Conservation (phyloP, 2,329 filamentous ascomycete genomes). For the Trichoderma arundinaceum region DNA sequence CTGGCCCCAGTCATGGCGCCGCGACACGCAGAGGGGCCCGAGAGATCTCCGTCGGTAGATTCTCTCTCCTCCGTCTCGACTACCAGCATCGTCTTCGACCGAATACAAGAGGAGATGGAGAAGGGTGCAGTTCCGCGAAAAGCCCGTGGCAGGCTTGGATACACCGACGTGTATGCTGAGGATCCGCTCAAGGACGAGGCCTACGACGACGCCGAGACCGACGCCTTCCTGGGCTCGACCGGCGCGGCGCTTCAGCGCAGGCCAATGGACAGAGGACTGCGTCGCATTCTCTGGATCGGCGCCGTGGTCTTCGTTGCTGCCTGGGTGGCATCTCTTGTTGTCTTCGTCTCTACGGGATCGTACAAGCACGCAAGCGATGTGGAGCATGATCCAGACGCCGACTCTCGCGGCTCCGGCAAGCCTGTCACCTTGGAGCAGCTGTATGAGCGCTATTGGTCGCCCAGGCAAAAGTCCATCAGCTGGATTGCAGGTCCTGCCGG, state of each 20-base stretch:
- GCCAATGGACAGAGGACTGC: conserved; percentile 69
- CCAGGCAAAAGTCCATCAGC: conserved; percentile 68
- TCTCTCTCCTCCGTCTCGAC: conserved; percentile 82
- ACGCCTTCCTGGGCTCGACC: conserved; percentile 55
- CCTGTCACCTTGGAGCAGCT: conserved; percentile 76
- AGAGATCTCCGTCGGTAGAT: conserved; percentile 51
- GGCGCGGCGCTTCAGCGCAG: conserved; percentile 49
- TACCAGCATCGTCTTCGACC: conserved; percentile 81
- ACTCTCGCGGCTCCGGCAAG: conserved; percentile 68
- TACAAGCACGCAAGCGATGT: conserved; percentile 68
- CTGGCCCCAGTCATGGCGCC: conserved; percentile 27
- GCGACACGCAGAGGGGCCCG: background rate
- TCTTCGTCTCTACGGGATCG: conserved; percentile 68
- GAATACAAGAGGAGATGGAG: conserved; percentile 64
- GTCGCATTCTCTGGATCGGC: conserved; percentile 66
- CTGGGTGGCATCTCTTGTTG: conserved; percentile 71
- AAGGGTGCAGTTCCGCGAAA: conserved; percentile 38
- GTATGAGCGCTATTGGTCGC: conserved; percentile 66
- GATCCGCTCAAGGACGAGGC: conserved; percentile 41
- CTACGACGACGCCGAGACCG: conserved; percentile 53
- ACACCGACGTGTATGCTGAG: conserved; percentile 46
- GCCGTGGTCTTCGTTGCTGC: conserved; percentile 65
- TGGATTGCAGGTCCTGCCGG: conserved; percentile 78
- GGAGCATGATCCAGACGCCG: conserved; percentile 72
- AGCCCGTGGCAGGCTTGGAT: conserved; percentile 37